These are phyloP conservation scores for Cryomyces antarcticus DNA, from an alignment of 495 filamentous ascomycete species.

Conservation along the genomic window DNA sequence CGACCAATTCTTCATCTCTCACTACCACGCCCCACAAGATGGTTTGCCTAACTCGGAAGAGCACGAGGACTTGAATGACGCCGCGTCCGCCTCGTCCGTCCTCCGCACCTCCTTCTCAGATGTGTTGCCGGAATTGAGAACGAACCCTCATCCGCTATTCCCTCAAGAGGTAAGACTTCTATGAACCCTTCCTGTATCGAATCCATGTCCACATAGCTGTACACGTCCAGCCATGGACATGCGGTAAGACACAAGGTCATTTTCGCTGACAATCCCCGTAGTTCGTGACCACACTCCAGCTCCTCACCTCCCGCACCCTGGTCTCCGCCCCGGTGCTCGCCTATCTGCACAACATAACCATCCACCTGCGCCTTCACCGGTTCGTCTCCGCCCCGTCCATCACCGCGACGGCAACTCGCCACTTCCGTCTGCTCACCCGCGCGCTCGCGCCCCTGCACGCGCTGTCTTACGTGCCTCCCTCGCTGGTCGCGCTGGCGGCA, in stretches of 20 bases:
- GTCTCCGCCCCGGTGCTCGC: constrained; percentile 45
- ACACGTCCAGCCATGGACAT: too few relatives aligned
- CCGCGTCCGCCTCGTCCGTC: not conserved
- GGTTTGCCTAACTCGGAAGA: constrained; percentile 54
- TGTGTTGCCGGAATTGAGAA: not conserved
- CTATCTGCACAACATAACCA: constrained; percentile 68
- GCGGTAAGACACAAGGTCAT: too few relatives aligned
- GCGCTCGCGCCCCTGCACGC: constrained; percentile 69
- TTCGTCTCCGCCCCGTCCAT: constrained; percentile 53
- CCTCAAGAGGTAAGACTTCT: too few relatives aligned
- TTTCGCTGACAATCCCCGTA: too few relatives aligned
- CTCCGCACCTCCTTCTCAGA: not conserved
- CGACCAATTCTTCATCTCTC: constrained; percentile 74
- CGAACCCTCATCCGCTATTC: not conserved
- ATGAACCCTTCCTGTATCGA: too few relatives aligned
- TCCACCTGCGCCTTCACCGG: constrained; percentile 71
- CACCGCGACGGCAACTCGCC: constrained; percentile 53
- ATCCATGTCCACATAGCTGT: too few relatives aligned
- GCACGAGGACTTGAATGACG: constrained; percentile 5
- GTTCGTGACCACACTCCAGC: too few relatives aligned
- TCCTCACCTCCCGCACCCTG: constrained; percentile 14
- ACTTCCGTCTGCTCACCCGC: constrained; percentile 42
- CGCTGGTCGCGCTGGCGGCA: constrained; percentile 63
- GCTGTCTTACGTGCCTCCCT: constrained; percentile 62
- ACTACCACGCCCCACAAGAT: constrained; percentile 57